Percentiles rank a stretch among this genome's conserved stretches.
Evolutionary conservation across 805 yeast species (phyloP).

Genomic region (Scheffersomyces amazonensis): DNA sequence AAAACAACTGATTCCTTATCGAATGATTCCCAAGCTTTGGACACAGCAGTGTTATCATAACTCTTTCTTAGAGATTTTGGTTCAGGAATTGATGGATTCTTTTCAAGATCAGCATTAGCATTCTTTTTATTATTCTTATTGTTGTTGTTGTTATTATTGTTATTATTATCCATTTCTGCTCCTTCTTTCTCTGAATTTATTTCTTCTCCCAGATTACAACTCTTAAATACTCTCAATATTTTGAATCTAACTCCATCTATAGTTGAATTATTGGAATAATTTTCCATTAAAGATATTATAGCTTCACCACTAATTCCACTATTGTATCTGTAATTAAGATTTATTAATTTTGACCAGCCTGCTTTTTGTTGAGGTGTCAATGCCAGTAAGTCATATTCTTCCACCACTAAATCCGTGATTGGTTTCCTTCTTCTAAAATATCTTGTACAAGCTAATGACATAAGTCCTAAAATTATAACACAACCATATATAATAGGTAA

Average conservation of each 20-base stretch:
- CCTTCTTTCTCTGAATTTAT: conserved; percentile 3
- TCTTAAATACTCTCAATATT: conserved; percentile 14
- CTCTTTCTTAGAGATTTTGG: background rate
- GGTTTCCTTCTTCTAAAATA: conserved; percentile 7
- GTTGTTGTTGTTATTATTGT: background rate
- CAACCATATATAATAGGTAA: conserved; percentile 9
- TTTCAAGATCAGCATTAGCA: background rate
- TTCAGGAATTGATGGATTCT: background rate
- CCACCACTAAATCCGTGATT: conserved; percentile 9
- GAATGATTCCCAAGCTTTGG: conserved; percentile 8
- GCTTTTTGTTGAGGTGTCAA: conserved; percentile 12
- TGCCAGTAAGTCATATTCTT: conserved; percentile 10
- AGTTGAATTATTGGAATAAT: conserved; percentile 7
- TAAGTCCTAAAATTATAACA: conserved; percentile 3
- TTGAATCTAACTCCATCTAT: conserved; percentile 11
- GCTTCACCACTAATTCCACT: conserved; percentile 16
- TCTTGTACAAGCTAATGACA: conserved; percentile 7
- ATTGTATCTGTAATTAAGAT: conserved; percentile 13
- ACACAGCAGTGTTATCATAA: background rate
- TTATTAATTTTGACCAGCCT: conserved; percentile 16
- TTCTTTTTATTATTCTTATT: background rate
- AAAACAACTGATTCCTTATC: conserved; percentile 9
- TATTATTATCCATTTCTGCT: background rate
- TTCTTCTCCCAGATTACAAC: background rate
- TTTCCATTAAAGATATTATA: conserved; percentile 15